Evolutionary conservation across 495 filamentous ascomycete species (phyloP).

Genomic region (Xylaria venustula): DNA sequence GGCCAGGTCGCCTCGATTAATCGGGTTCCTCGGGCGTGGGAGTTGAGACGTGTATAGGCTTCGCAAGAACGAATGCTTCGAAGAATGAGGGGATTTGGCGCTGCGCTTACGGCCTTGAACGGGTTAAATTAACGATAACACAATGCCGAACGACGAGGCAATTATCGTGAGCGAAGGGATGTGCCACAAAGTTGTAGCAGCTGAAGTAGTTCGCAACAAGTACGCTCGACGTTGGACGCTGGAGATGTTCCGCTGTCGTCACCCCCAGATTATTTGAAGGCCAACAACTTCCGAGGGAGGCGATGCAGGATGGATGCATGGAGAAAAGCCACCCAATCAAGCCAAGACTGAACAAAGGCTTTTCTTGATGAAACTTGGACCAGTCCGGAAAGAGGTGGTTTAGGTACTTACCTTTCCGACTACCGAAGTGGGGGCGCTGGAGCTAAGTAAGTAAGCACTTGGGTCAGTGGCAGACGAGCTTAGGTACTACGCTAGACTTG

Average conservation of each 20-base stretch:
- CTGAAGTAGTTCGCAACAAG: not conserved
- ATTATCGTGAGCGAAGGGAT: not conserved
- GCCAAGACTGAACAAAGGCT: not conserved
- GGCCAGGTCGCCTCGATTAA: not conserved
- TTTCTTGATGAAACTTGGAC: conserved; percentile 1
- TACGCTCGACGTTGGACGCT: too few species aligned
- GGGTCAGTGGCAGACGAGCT: too few species aligned
- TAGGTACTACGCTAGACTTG: too few species aligned
- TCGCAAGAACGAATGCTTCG: not conserved
- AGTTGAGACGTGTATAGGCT: not conserved
- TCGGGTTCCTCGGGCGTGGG: not conserved
- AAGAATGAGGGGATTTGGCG: not conserved
- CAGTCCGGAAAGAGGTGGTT: not conserved
- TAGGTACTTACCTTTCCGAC: too few species aligned
- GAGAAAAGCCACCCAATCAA: not conserved
- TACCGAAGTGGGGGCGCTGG: too few species aligned
- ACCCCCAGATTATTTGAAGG: not conserved
- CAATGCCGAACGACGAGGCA: too few species aligned
- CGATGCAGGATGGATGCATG: not conserved
- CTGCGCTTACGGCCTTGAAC: not conserved
- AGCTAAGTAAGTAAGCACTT: too few species aligned
- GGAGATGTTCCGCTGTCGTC: not conserved
- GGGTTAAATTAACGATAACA: not conserved
- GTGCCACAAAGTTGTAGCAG: not conserved
- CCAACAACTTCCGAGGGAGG: not conserved